A percentile compares a stretch with the other conserved stretches of the same genome.
Evolutionary conservation across 768 basidiomycete species (phyloP).

Genomic region (Boletus pseudo-olivaceus): DNA sequence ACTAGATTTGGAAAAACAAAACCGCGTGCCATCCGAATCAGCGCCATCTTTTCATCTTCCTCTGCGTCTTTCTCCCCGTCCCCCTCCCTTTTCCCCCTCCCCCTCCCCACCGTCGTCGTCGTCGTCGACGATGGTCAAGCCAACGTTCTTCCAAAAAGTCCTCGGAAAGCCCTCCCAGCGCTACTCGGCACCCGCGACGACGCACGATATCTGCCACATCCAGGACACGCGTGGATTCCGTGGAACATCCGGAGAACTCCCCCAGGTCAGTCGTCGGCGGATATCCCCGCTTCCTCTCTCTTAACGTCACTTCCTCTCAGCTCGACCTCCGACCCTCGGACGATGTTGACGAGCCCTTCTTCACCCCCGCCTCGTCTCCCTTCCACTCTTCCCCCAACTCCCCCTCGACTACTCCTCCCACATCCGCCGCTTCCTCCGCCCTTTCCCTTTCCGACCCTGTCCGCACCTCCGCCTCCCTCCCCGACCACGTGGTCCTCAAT

Average conservation of each 20-base stretch:
- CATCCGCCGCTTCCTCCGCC: slow-evolving; percentile 30
- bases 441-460: slow-evolving; percentile 34
- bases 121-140: slow-evolving; percentile 44
- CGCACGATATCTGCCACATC: slow-evolving; percentile 2
- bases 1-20: slow-evolving; percentile 20
- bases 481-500: slow-evolving; percentile 23
- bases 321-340: slow-evolving; percentile 11
- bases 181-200: slow-evolving; percentile 38
- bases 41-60: slow-evolving; percentile 1
- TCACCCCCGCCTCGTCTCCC: slow-evolving; percentile 34
- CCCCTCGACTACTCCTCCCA: slow-evolving; percentile 21
- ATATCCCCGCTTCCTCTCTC: not conserved
- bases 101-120: not conserved
- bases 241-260: slow-evolving; percentile 10
- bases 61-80: not conserved
- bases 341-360: slow-evolving; percentile 49
- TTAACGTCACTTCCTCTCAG: slow-evolving; percentile 10
- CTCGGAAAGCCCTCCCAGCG: slow-evolving; percentile 63
- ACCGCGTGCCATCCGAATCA: slow-evolving; percentile 17
- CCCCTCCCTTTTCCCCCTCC: not conserved
- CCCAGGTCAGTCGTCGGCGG: slow-evolving; percentile 17
- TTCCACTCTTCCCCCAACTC: slow-evolving; percentile 16
- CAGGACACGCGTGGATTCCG: slow-evolving; percentile 4
- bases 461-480: slow-evolving; percentile 28
- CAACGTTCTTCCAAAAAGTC: slow-evolving; percentile 57